Evolutionary conservation across 495 filamentous ascomycete species (phyloP), one percentile per base, ranked within the genome.

Genomic region (Viridothelium virens): DNA sequence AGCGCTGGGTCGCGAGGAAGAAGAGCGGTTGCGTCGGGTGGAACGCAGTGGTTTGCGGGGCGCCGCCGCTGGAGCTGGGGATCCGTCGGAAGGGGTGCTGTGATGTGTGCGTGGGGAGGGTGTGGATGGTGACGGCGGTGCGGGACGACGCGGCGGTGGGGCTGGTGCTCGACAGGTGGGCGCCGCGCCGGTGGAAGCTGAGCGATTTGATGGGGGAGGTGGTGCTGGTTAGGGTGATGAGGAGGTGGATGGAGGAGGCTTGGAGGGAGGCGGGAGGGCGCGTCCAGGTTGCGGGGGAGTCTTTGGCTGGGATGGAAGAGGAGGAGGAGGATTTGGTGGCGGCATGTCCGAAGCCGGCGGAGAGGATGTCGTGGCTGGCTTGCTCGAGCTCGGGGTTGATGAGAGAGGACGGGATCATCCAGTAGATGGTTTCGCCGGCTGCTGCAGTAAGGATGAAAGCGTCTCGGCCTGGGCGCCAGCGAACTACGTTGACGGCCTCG

Each of bases 41-140:
- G 85, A 98, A 98, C 65, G 90, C 87, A 6, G 90, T 91, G 7
- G 89, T 88, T 79, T 97, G 95, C 7, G 92, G 83, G 65, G 94
- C 83, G 66, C 92, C 92, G 74, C 92, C 25, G 25, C 25, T 25
- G 25, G 25, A 25, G 25, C 25, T 25, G 0, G 25, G 91, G 74
- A 88, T 82, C 18, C 83, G 83, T 61, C 90, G 87, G 86, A 97
- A 96, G 59, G 94, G 94, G 71, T 91, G 87, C 76, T 98, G 95
- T 0, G 94, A 95, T 37, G 91, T 82, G 79, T 98, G 94, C 75
- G 93, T 96, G 56, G 91, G 92, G 69, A 98, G 79, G 1, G 92
- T 96, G 80, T 98, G 94, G 73, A 98, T 96, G 38, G 91, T 86
- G 59, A 98, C 89, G n/a, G 95, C 90, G 80, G 87, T 79, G 77